Evolutionary conservation across 106 monocot species (phyloP).

Genomic region (Allium fistulosum): DNA sequence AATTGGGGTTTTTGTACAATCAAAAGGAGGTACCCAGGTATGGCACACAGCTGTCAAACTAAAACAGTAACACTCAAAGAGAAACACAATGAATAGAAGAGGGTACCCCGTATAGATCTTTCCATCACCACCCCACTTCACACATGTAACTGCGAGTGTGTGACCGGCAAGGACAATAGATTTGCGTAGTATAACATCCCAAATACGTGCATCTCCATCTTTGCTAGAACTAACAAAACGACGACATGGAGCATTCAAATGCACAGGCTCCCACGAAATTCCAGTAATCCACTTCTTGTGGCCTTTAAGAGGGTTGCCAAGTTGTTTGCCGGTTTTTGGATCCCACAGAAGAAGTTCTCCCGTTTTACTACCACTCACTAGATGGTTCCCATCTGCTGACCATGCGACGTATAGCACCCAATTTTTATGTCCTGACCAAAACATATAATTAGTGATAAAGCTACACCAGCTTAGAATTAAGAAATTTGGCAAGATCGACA

Average conservation of each 20-base stretch:
- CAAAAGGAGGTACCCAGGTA: too few species aligned
- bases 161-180: constrained; percentile 79
- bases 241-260: constrained; percentile 79
- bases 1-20: too few species aligned
- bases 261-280: constrained; percentile 95
- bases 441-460: neutral
- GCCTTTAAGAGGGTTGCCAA: constrained; percentile 73
- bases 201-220: constrained; percentile 97
- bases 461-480: neutral
- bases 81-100: too few species aligned
- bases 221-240: constrained; percentile 98
- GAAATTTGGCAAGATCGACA: neutral
- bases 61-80: neutral
- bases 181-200: constrained; percentile 71
- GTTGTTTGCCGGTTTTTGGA: constrained; percentile 71
- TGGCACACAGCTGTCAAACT: neutral
- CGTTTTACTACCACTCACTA: constrained; percentile 89
- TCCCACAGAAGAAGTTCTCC: constrained; percentile 93
- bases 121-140: constrained; percentile 98
- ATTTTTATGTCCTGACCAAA: constrained; percentile 77
- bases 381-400: constrained; percentile 92
- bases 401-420: constrained; percentile 93
- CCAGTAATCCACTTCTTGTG: constrained; percentile 99
- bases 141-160: constrained; percentile 86
- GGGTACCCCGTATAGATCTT: constrained; percentile 81